Percentiles rank a stretch among this genome's conserved stretches.
phyloP scores from a whole-genome alignment of 2,329 filamentous ascomycete species.

The Cyphellophora attinorum region DNA sequence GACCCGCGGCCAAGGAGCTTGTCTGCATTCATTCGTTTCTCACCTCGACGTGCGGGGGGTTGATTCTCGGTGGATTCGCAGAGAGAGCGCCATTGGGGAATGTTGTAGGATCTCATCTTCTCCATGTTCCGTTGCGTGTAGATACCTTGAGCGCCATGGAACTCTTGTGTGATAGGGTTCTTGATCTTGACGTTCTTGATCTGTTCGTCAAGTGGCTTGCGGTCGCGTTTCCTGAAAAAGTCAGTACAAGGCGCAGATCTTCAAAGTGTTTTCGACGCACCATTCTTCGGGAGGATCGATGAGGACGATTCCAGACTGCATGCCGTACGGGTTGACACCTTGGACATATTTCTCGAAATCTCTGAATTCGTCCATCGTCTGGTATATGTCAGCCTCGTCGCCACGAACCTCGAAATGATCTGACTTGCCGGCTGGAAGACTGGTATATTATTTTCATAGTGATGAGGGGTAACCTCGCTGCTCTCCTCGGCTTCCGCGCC shows the following conservation, averaged over 20 bases:
- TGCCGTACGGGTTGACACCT: conserved; percentile 86
- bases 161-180: conserved; percentile 96
- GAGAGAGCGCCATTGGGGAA: conserved; percentile 89
- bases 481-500: conserved; percentile 50
- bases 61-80: conserved; percentile 95
- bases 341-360: conserved; percentile 85
- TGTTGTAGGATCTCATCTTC: conserved; percentile 89
- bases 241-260: too few species aligned
- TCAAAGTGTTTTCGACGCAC: too few species aligned
- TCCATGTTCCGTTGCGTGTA: conserved; percentile 97
- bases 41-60: conserved; percentile 78
- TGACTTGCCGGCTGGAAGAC: conserved; percentile 75
- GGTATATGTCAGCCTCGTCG: conserved; percentile 15
- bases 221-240: conserved; percentile 15
- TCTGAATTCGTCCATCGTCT: conserved; percentile 66
- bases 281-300: conserved; percentile 90
- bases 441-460: conserved; percentile 78
- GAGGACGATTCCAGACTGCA: conserved; percentile 96
- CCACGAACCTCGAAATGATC: conserved; percentile 3
- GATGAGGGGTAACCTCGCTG: conserved; percentile 71
- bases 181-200: conserved; percentile 89
- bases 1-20: conserved; percentile 16
- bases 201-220: conserved; percentile 60
- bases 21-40: conserved; percentile 27
- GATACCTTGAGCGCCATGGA: conserved; percentile 87